phyloP scores from a whole-genome alignment of 805 yeast genomes.

The Ogataea henricii region DNA sequence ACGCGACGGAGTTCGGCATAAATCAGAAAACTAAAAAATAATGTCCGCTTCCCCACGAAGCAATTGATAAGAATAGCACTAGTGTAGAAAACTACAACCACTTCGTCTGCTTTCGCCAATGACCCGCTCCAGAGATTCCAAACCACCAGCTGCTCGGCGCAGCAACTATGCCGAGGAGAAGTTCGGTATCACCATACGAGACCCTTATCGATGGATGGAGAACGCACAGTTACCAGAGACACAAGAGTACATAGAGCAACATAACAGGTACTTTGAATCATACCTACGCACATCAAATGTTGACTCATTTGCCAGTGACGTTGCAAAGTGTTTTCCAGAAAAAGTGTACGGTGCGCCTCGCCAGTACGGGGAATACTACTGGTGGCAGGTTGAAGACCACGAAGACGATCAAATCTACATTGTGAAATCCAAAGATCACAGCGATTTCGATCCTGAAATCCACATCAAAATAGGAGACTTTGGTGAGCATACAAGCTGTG shows the following conservation, averaged over 20 bases:
- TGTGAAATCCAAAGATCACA: conserved; percentile 6
- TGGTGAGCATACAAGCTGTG: conserved; percentile 11
- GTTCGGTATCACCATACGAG: conserved; percentile 7
- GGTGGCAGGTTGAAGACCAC: conserved; percentile 10
- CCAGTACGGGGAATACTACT: conserved; percentile 8
- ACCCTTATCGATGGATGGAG: conserved; percentile 16
- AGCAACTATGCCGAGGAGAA: conserved; percentile 1
- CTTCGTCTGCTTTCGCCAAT: too few relatives aligned
- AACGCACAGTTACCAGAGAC: conserved; percentile 7
- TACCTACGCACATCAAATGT: neutral
- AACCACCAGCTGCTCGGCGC: neutral
- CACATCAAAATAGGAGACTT: conserved; percentile 1
- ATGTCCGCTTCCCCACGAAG: too few relatives aligned
- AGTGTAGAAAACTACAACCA: too few relatives aligned
- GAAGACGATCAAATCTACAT: conserved; percentile 1
- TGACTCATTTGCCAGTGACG: conserved; percentile 3
- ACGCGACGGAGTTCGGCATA: too few relatives aligned
- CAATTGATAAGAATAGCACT: too few relatives aligned
- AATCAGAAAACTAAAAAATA: too few relatives aligned
- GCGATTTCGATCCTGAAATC: conserved; percentile 2
- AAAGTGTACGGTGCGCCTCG: conserved; percentile 1
- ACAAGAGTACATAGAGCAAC: conserved; percentile 4
- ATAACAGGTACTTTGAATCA: conserved; percentile 2
- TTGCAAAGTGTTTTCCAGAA: conserved; percentile 4
- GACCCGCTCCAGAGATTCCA: neutral